phyloP scores from a whole-genome alignment of 805 yeast species.

The Sugiyamaella valdiviana region DNA sequence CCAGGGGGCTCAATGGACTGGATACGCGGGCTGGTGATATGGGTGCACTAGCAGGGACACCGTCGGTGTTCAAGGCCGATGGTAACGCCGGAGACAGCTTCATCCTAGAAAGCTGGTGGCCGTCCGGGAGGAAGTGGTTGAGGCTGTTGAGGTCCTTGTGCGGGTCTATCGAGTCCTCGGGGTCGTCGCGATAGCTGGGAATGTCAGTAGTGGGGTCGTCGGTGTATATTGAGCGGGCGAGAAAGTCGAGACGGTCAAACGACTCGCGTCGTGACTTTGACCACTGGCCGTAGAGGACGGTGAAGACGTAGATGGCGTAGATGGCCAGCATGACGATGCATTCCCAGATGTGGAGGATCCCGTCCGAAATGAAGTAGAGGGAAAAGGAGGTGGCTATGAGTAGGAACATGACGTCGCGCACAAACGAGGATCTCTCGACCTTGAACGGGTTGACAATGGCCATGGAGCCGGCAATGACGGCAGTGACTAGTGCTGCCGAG shows the following conservation, averaged over 20 bases:
- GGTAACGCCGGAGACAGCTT: too few species aligned
- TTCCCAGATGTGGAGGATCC: constrained; percentile 47
- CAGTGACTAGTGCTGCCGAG: constrained; percentile 74
- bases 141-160: background rate
- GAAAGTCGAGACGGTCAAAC: background rate
- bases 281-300: constrained; percentile 43
- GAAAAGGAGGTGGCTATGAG: constrained; percentile 44
- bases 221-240: background rate
- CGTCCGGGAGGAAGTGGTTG: too few species aligned
- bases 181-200: background rate
- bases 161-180: background rate
- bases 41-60: background rate
- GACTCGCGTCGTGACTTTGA: background rate
- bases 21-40: background rate
- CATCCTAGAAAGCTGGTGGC: too few species aligned
- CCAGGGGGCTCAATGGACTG: background rate
- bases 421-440: constrained; percentile 42
- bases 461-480: constrained; percentile 76
- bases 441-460: constrained; percentile 60
- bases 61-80: background rate
- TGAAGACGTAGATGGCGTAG: constrained; percentile 53
- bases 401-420: constrained; percentile 59
- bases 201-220: background rate
- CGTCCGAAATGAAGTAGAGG: constrained; percentile 49
- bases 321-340: constrained; percentile 51